Evolutionary conservation across 805 yeast genomes (phyloP).

Genomic region (Yamadazyma nakazawae): DNA sequence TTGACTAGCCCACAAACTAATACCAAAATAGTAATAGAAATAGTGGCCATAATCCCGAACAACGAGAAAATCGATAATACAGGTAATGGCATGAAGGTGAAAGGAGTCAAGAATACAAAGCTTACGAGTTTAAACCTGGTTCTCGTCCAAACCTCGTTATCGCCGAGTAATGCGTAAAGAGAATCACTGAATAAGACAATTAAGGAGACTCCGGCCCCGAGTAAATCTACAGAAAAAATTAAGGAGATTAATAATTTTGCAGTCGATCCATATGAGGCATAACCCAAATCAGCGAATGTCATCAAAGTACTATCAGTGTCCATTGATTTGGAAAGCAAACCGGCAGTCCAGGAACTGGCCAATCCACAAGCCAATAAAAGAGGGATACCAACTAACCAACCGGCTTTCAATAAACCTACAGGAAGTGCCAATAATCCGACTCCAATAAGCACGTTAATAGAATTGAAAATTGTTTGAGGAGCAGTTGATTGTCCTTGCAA

Average conservation of each 20-base stretch:
- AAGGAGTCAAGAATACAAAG: constrained; percentile 72
- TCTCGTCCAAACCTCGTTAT: constrained; percentile 35
- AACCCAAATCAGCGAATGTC: constrained; percentile 87
- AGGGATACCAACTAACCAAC: constrained; percentile 63
- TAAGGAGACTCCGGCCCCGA: constrained; percentile 80
- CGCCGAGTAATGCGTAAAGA: constrained; percentile 57
- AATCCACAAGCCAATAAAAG: constrained; percentile 59
- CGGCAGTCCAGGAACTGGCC: constrained; percentile 75
- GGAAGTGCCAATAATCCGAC: constrained; percentile 68
- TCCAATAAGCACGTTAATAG: constrained; percentile 66
- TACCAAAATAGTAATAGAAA: constrained; percentile 58
- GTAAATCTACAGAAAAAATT: constrained; percentile 69
- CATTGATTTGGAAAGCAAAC: constrained; percentile 67
- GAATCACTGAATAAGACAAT: constrained; percentile 85
- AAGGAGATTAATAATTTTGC: constrained; percentile 74
- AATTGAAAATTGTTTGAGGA: constrained; percentile 74
- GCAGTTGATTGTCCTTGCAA: constrained; percentile 79
- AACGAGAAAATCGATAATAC: constrained; percentile 51
- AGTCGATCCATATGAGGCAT: constrained; percentile 74
- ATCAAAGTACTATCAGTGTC: constrained; percentile 76
- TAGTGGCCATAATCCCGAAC: constrained; percentile 19
- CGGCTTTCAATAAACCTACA: constrained; percentile 60
- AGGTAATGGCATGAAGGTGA: constrained; percentile 74
- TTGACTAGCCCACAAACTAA: constrained; percentile 63
- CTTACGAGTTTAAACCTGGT: constrained; percentile 62